Base-by-base conservation (phyloP, 2,329 filamentous ascomycete genomes). In the Colletotrichum sp. region DNA sequence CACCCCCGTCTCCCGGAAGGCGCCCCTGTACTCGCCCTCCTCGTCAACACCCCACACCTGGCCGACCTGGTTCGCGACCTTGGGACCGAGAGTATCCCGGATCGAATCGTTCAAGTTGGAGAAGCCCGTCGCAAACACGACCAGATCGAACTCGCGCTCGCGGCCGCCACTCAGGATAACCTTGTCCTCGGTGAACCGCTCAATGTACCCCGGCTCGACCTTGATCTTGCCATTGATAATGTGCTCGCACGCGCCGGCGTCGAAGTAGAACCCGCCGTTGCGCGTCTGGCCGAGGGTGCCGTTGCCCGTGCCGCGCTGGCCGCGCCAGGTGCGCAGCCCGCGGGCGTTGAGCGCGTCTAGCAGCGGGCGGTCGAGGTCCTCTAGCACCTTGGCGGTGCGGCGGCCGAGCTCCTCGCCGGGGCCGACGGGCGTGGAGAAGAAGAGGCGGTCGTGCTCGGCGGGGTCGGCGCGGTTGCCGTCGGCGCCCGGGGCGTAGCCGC, bases 391-490 rank as follows among this genome's bases (percentile, higher is more conserved):
- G 30, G 75, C 77, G 21, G 66, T 75, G 48, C 77, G 71, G 15
- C 68, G 38, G 18, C 21, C 15, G 15, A 78, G 65, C 38, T 78
- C 77, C 68, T 78, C 86, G 79, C 91, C 87, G 1, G 90, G 88
- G 0, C 92, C 92, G 18, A 82, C 83, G 78, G 66, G 88, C 87
- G 76, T 93, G 90, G 81, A 90, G 91, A 69, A 92, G 81, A 7
- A 86, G 82, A 93, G 6, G 76, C 81, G 13, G 86, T 86, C 75
- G 88, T 83, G 6, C 89, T 78, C 90, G 30, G 88, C 87, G 78
- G 93, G 87, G 3, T 79, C 77, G 0, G 91, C 91, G 18, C 90
- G 81, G 69, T 89, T 88, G 77, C 89, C 69, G 9, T 78, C 48
- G 4, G 58, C 30, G 18, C 74, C 69, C 13, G 78, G 78, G 28